A percentile compares a stretch with the other conserved stretches of the same genome.
phyloP scores from a whole-genome alignment of 495 filamentous ascomycete species.

The Penicillium taxi region DNA sequence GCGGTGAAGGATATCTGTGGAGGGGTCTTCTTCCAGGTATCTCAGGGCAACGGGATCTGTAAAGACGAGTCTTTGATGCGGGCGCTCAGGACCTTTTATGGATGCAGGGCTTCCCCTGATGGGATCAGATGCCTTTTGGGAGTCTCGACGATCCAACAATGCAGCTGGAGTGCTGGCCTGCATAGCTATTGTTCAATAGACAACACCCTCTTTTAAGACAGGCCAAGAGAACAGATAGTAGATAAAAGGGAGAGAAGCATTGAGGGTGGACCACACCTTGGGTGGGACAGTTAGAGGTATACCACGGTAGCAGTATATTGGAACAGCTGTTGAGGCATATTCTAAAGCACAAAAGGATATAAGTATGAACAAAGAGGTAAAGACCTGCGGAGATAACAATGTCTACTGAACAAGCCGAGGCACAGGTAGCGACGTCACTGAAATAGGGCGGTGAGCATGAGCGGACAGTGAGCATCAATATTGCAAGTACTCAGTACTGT shows the following conservation, averaged over 20 bases:
- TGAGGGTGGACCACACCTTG: conserved; percentile 21
- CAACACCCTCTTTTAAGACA: conserved; percentile 2
- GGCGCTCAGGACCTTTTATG: conserved; percentile 15
- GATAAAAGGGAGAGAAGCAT: conserved; percentile 8
- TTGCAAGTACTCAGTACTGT: no score
- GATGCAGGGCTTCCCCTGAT: conserved; percentile 21
- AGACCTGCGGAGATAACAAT: neutral
- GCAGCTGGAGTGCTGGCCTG: conserved; percentile 18
- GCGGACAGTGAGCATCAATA: no score
- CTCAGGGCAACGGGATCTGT: conserved; percentile 69
- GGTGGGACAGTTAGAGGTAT: conserved; percentile 13
- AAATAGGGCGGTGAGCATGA: conserved; percentile 12
- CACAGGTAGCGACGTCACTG: conserved; percentile 21
- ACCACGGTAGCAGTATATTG: conserved; percentile 22
- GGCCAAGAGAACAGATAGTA: conserved; percentile 5
- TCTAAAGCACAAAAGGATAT: neutral
- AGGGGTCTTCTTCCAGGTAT: conserved; percentile 83
- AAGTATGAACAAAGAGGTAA: no score
- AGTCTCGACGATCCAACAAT: conserved; percentile 16
- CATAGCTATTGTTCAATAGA: conserved; percentile 10
- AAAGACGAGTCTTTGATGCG: conserved; percentile 54
- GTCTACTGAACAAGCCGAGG: conserved; percentile 1
- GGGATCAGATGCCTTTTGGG: conserved; percentile 15
- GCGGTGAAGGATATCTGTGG: conserved; percentile 65
- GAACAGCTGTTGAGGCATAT: conserved; percentile 6